Evolutionary conservation across 805 yeast species (phyloP).

Genomic region (Ogataea parapolymorpha): DNA sequence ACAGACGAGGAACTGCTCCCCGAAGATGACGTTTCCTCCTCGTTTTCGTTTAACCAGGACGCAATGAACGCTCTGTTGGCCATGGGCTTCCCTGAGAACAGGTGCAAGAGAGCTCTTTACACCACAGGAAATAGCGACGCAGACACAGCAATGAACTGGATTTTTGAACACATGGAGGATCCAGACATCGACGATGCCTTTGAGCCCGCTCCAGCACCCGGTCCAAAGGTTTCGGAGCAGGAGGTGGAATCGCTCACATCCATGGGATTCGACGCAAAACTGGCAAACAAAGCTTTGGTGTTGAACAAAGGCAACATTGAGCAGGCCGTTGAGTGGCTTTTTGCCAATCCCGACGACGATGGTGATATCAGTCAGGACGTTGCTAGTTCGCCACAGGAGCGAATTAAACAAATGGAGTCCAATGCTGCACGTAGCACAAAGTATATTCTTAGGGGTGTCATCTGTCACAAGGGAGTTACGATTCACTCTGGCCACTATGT

Average conservation of each 20-base stretch:
- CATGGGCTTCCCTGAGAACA: constrained; percentile 85
- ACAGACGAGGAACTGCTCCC: constrained; percentile 39
- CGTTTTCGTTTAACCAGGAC: constrained; percentile 53
- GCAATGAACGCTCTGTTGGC: constrained; percentile 53
- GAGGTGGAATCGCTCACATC: constrained; percentile 46
- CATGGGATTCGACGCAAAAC: constrained; percentile 75
- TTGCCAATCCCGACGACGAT: constrained; percentile 73
- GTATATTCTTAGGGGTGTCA: constrained; percentile 57
- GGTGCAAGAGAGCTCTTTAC: constrained; percentile 65
- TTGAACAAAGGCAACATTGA: constrained; percentile 60
- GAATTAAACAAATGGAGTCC: constrained; percentile 12
- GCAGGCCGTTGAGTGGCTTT: constrained; percentile 89
- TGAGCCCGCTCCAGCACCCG: constrained; percentile 17
- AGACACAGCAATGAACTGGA: constrained; percentile 87
- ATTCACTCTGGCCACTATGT: constrained; percentile 94
- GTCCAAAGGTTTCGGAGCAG: constrained; percentile 32
- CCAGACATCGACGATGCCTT: constrained; percentile 68
- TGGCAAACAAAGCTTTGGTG: constrained; percentile 71
- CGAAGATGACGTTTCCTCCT: constrained; percentile 30
- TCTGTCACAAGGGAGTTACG: constrained; percentile 88
- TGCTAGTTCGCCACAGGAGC: constrained; percentile 4
- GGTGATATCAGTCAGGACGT: constrained; percentile 44
- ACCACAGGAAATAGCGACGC: constrained; percentile 60
- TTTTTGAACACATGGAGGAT: constrained; percentile 87
- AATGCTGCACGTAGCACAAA: constrained; percentile 1